Evolutionary conservation across 176 grass and related monocot species (phyloP).

Genomic region (Zoysia pacifica): DNA sequence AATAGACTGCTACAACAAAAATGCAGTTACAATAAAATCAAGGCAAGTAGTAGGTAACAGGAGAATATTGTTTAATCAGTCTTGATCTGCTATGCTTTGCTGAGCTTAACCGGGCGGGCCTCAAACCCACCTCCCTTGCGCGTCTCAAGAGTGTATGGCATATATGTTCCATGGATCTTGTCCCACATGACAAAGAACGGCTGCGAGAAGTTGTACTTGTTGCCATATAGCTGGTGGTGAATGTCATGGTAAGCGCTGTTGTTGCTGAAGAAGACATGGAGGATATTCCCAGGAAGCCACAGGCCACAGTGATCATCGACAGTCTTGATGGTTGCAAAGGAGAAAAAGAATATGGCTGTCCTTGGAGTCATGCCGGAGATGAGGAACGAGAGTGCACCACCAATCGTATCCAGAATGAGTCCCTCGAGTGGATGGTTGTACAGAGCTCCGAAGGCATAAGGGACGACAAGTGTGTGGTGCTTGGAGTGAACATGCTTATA

Average conservation of each 20-base stretch:
- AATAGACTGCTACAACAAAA: slow-evolving; percentile 41
- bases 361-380: slow-evolving; percentile 57
- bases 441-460: slow-evolving; percentile 64
- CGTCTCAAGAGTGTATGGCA: slow-evolving; percentile 61
- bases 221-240: slow-evolving; percentile 73
- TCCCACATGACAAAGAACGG: slow-evolving; percentile 77
- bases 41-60: neutral
- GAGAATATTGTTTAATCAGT: slow-evolving; percentile 25
- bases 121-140: slow-evolving; percentile 66
- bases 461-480: slow-evolving; percentile 68
- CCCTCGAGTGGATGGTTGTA: slow-evolving; percentile 75
- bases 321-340: slow-evolving; percentile 68
- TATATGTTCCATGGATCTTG: slow-evolving; percentile 70
- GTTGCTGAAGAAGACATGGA: slow-evolving; percentile 62
- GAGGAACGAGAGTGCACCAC: slow-evolving; percentile 57
- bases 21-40: slow-evolving; percentile 48
- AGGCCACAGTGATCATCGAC: slow-evolving; percentile 67
- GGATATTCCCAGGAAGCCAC: slow-evolving; percentile 65
- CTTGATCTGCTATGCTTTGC: slow-evolving; percentile 42
- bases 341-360: slow-evolving; percentile 69
- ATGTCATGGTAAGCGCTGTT: slow-evolving; percentile 80
- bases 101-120: slow-evolving; percentile 53
- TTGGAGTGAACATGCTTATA: slow-evolving; percentile 79
- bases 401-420: slow-evolving; percentile 65
- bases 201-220: slow-evolving; percentile 75